These are phyloP conservation scores for Laguncularia racemosa DNA, from an alignment of 345 rosid genomes.

Conservation along the genomic window DNA sequence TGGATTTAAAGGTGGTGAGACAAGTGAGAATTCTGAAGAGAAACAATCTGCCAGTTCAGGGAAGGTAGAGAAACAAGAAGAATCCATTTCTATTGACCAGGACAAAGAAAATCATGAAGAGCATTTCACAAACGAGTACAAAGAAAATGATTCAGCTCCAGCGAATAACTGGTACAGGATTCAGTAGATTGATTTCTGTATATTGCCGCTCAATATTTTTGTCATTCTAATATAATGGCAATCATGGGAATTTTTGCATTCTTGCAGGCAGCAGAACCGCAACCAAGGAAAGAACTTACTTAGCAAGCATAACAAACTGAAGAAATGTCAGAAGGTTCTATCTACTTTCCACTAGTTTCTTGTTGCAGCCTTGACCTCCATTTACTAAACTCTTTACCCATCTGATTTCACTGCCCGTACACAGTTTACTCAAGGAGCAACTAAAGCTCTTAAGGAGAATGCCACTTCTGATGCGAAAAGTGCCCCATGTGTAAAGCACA, in stretches of 20 bases:
- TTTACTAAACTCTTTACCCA: not conserved
- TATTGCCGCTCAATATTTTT: not conserved
- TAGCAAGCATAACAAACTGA: slow-evolving; percentile 27
- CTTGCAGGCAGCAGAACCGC: slow-evolving; percentile 6
- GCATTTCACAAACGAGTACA: slow-evolving; percentile 14
- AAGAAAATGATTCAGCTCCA: slow-evolving; percentile 15
- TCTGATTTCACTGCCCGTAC: slow-evolving; percentile 13
- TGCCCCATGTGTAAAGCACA: slow-evolving; percentile 32
- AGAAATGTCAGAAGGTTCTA: slow-evolving; percentile 33
- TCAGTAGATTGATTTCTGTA: not conserved
- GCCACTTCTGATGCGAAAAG: slow-evolving; percentile 13
- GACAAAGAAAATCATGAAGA: slow-evolving; percentile 3
- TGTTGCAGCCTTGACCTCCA: not conserved
- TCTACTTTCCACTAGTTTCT: slow-evolving; percentile 5
- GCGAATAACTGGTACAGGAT: slow-evolving; percentile 10
- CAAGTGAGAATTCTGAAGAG: not conserved
- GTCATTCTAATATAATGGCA: not conserved
- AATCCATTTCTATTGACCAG: slow-evolving; percentile 6
- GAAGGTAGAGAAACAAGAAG: not conserved
- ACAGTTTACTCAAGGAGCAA: slow-evolving; percentile 32
- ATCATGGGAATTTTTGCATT: not conserved
- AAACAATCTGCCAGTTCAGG: not conserved
- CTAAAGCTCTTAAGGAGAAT: slow-evolving; percentile 32
- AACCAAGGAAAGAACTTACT: slow-evolving; percentile 24
- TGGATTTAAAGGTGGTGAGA: slow-evolving; percentile 4